Evolutionary conservation across 495 filamentous ascomycete species (phyloP), one percentile per base, ranked within the genome.

Genomic region (Talaromyces ruber): DNA sequence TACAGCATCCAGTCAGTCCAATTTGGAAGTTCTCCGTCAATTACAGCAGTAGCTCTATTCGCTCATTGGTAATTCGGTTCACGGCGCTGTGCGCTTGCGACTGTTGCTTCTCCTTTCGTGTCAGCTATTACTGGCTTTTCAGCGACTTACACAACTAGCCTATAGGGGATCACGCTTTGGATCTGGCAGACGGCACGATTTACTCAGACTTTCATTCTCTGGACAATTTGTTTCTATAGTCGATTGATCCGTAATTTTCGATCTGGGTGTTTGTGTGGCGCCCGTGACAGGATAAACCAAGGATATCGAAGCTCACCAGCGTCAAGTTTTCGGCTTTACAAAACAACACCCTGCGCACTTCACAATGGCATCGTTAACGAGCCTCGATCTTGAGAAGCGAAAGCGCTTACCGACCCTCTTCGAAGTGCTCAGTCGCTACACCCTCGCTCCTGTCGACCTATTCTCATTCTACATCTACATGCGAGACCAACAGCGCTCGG

Each of bases 381-480:
- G 59, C n/a, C 43, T 60, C 9, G 59, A 60, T 50, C 37, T 60
- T 11, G 59, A 60, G 30, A 60, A 60, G 69, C 86, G 94, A 58
- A 94, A 96, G 70, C 84, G 94, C 39, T 83, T 99, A 11, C 94
- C 94, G 18, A 97, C 90, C 0, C 86, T 98, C 43, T 96, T 94
- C 71, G 94, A 99, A 72, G 94, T 98, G 39, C 81, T 99, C 39
- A 95, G 91, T 67, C 85, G 95, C 58, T 84, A 90, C 51, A 99
- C 94, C 2, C 81, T 93, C 21, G 87, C 95, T 51, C 94, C 94
- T 0, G 93, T 98, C 39, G 95, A 98, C 71, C 83, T 99, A 11
- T 98, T 94, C 78, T 96, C 93, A 2, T 98, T 98, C 80, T 98
- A 98, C 80, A 98, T 99, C 68, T 99, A 96, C 75, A 99, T 99